Evolutionary conservation across 805 yeast genomes (phyloP), one percentile per base, ranked within the genome.

Genomic region (Myxozyma mucilagina): DNA sequence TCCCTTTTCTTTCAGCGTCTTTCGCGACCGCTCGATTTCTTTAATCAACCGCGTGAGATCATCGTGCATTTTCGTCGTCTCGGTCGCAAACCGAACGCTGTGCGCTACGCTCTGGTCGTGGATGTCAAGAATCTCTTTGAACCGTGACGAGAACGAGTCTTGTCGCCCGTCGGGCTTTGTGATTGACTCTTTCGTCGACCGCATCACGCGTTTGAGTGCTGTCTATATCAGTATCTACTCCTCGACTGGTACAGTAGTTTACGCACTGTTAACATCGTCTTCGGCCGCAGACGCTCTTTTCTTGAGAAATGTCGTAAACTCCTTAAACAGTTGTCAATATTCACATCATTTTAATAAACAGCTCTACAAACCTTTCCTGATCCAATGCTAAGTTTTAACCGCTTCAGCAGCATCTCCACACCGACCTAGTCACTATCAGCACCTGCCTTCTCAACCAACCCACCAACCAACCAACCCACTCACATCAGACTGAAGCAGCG

Each of bases 91-190:
- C 35, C 57, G 51, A 14, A 29, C 8, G 6, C 92, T 84, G 44
- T 82, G 79, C 14, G 91, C 89, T 13, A 90, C 96, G 47, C 89
- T 74, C 65, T 86, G 84, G 64, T 92, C 97, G 73, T 92, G 97
- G 67, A 87, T 84, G 63, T 82, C 85, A 55, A 92, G 78, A 39
- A 92, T 81, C 65, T 82, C 81, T 63, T 87, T 90, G 57, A 94
- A 79, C 61, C 84, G 85, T 20, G 72, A 73, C 41, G 84, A 81
- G 68, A 93, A 87, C 0, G 93, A 85, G 58, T 87, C 91, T 67
- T 77, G 80, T 55, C 85, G 82, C 57, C 85, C 72, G 51, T 75
- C 75, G 20, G 81, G 75, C 47, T 79, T 76, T 69, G 80, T 82
- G 68, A 86, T 70, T 6, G 78, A 64, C 8, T 80, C 79, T 35